Evolutionary conservation across 2,329 filamentous ascomycete genomes (phyloP).

Genomic region (Teratosphaeria gauchensis): DNA sequence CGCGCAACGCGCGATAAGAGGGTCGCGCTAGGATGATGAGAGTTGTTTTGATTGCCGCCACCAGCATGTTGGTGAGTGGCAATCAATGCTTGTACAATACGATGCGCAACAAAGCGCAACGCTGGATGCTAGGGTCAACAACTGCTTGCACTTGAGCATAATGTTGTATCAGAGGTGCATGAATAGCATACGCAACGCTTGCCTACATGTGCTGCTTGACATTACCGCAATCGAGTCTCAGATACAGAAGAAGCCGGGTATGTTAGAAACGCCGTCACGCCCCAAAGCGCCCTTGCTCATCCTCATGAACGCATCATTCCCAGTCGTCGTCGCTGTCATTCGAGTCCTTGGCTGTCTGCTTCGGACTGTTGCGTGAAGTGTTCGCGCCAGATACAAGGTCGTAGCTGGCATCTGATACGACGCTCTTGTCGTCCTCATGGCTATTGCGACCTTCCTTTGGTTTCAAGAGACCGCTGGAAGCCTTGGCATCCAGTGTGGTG

Average conservation of each 20-base stretch:
- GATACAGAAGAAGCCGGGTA: neutral
- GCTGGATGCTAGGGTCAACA: neutral
- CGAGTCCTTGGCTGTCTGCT: slow-evolving; percentile 37
- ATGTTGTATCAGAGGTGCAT: too few species aligned
- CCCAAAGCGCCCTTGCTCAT: neutral
- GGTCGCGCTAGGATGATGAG: too few species aligned
- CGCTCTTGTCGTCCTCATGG: slow-evolving; percentile 74
- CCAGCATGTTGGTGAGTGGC: neutral
- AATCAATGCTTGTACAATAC: too few species aligned
- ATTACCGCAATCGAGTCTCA: neutral
- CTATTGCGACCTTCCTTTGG: slow-evolving; percentile 55
- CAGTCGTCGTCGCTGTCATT: slow-evolving; percentile 27
- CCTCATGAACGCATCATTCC: slow-evolving; percentile 18
- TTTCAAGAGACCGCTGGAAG: slow-evolving; percentile 40
- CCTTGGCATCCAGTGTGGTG: slow-evolving; percentile 7
- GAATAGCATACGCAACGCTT: too few species aligned
- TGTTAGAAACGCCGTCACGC: neutral
- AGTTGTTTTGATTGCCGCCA: too few species aligned
- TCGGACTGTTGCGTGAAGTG: slow-evolving; percentile 59
- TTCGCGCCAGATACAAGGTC: slow-evolving; percentile 68
- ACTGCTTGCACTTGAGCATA: neutral
- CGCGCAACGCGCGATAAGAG: too few species aligned
- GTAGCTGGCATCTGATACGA: slow-evolving; percentile 90
- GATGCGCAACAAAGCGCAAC: too few species aligned
- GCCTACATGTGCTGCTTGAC: neutral